These are phyloP conservation scores for Warburgia ugandensis DNA, from an alignment of 164 flowering plant species.

Conservation along the genomic window DNA sequence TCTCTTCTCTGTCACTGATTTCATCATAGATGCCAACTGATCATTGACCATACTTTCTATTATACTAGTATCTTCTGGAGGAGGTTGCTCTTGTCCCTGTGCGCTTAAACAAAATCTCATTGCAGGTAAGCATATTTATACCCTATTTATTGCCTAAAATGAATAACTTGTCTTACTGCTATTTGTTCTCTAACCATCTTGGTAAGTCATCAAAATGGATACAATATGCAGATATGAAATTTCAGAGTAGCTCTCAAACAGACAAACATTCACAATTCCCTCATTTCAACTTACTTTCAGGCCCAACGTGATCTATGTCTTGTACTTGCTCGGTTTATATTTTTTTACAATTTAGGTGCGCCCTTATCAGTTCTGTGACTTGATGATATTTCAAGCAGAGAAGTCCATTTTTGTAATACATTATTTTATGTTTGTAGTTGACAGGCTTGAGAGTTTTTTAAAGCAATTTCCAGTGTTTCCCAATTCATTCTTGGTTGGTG, in stretches of 20 bases:
- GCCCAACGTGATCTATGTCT: slow-evolving; percentile 80
- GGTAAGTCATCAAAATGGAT: not conserved
- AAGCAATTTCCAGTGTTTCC: slow-evolving; percentile 72
- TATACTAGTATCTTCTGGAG: slow-evolving; percentile 77
- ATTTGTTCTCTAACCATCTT: not conserved
- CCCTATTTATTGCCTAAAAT: not conserved
- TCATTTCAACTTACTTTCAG: slow-evolving; percentile 29
- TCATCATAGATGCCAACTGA: no score
- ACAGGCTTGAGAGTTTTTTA: slow-evolving; percentile 67
- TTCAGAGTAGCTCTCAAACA: no score
- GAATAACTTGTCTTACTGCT: not conserved
- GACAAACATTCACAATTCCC: not conserved
- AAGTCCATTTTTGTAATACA: not conserved
- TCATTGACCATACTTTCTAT: no score
- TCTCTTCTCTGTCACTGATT: not conserved
- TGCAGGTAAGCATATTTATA: slow-evolving; percentile 52
- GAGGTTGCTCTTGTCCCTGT: slow-evolving; percentile 65
- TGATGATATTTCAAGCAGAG: not conserved
- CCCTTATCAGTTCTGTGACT: slow-evolving; percentile 7
- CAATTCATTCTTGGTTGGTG: slow-evolving; percentile 79
- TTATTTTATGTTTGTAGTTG: slow-evolving; percentile 42
- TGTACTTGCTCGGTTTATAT: slow-evolving; percentile 77
- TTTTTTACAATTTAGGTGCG: slow-evolving; percentile 81
- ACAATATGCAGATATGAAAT: no score
- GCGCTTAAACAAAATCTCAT: slow-evolving; percentile 54